Evolutionary conservation across 2,329 filamentous ascomycete genomes (phyloP), one percentile per base, ranked within the genome.

Genomic region (Phialophora tarda): DNA sequence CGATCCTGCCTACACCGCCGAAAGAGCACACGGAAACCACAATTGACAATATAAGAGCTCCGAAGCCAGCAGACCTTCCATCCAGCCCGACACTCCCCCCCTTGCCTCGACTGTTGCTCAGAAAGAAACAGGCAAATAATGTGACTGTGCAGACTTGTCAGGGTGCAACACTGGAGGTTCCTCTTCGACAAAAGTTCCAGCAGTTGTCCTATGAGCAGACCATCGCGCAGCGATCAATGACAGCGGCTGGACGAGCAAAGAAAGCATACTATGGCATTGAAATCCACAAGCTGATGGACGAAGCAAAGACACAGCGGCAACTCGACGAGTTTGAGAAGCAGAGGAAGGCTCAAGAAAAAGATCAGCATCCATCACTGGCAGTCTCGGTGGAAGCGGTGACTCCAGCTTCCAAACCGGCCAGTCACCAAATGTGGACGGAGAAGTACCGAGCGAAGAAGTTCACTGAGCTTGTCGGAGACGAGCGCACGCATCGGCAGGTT

Each of bases 401-500:
- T 57, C 62, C 51, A 70, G 71, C 54, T 75, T 76, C 38, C 78
- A 78, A 74, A n/a, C 68, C 75, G 32, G 73, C 73, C 50, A 74
- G 72, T 61, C 66, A 73, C 55, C 64, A 74, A 62, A 78, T 99
- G 75, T 99, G 95, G 95, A 97, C 94, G 0, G 95, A 99, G 76
- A 99, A 99, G 77, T 99, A 99, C 76, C 89, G 95, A 41, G 95
- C 95, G 30, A 88, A 88, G 67, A 94, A 89, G 73, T 99, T 98
- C 74, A 91, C 93, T 72, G 95, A 99, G 72, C 83, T 99, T 0
- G 92, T 96, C 56, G 96, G 96, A 30, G 95, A 99, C 73, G 95
- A 99, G 75, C 85, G 93, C 53, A 98, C 94, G 28, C 96, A 99
- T 77, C 88, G 95, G 67, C 86, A 90, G 66, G 94, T 99, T 4